Evolutionary conservation across 257 asterid genomes (phyloP).

Genomic region (Asclepias syriaca): DNA sequence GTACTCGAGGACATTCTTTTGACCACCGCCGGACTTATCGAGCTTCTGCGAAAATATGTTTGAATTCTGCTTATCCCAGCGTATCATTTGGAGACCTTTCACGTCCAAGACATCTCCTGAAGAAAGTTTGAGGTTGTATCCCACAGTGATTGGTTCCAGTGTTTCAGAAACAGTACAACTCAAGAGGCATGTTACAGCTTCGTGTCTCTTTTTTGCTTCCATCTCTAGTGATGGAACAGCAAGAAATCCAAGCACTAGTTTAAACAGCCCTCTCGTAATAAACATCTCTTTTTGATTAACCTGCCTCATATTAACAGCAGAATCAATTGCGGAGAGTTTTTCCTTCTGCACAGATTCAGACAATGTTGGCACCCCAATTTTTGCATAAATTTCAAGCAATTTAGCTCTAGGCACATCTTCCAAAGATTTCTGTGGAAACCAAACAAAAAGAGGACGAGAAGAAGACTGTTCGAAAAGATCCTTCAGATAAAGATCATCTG

Average conservation of each 20-base stretch:
- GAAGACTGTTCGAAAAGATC: slow-evolving; percentile 21
- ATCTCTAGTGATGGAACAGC: slow-evolving; percentile 21
- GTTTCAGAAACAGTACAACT: slow-evolving; percentile 14
- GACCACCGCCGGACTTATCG: slow-evolving; percentile 22
- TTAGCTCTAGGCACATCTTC: slow-evolving; percentile 23
- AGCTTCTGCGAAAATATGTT: slow-evolving; percentile 13
- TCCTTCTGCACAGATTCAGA: slow-evolving; percentile 21
- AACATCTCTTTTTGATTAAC: slow-evolving; percentile 18
- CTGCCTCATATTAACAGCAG: slow-evolving; percentile 11
- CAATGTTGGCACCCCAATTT: slow-evolving; percentile 25
- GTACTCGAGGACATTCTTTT: slow-evolving; percentile 17
- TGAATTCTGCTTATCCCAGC: slow-evolving; percentile 31
- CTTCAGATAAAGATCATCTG: slow-evolving; percentile 31
- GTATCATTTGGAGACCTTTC: slow-evolving; percentile 19
- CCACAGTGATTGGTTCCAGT: slow-evolving; percentile 14
- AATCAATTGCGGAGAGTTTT: slow-evolving; percentile 8
- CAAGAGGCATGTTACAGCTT: slow-evolving; percentile 19
- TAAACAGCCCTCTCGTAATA: slow-evolving; percentile 15
- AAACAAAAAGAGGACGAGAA: slow-evolving; percentile 28
- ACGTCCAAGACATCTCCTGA: slow-evolving; percentile 19
- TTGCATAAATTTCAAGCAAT: slow-evolving; percentile 23
- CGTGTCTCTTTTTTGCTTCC: slow-evolving; percentile 23
- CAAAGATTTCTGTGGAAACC: slow-evolving; percentile 33
- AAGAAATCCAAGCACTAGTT: slow-evolving; percentile 32
- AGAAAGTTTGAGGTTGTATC: slow-evolving; percentile 24